Base-by-base conservation (phyloP, 78 protist genomes). In the Dictyostelium purpureum region DNA sequence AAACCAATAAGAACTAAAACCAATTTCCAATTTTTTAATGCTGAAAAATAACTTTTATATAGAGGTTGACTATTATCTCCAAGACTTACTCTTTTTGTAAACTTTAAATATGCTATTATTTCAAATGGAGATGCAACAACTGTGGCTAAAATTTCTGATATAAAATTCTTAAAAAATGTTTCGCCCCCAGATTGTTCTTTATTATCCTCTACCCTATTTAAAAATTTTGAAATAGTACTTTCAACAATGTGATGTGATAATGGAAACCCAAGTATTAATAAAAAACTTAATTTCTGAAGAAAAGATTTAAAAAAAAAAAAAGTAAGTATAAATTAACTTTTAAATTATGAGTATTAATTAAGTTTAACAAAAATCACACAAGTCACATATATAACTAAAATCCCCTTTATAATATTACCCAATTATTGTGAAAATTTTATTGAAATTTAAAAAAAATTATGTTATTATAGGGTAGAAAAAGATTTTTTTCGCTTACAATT, bases 81-180 rank as follows among this genome's bases (percentile, higher is more conserved):
- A 14, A 10, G 4, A 4, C 11, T 16, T 3, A 6, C 18, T 21
- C 42, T n/a, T 1, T 77, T 33, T 14, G 6, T 43, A 43, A 77
- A 77, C 6, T 69, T 49, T 6, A 2, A 2, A 38, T 54, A 69
- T 3, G 79, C 66, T 10, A 16, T 16, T 37, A 82, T 16, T 43
- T 82, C 79, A 14, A 82, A 70, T 69, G 90, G 90, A 47, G 90
- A 54, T 52, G 90, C 65, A 2, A 82, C 2, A 1, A 54, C 16
- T n/a, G 79, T 47, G 14, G 90, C 59, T 16, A 49, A 11, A n/a
- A n/a, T 0, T 2, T 74, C 79, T 26, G 70, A 0, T n/a, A 52
- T 7, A 54, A 21, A 7, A 47, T 19, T 51, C 18, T 11, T 43
- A 1, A 11, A 19, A 26, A 6, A 5, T 28, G 0, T 52, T 0